Conservation (phyloP, 192 early-diverging fungal species). For the Entomortierella beljakovae region DNA sequence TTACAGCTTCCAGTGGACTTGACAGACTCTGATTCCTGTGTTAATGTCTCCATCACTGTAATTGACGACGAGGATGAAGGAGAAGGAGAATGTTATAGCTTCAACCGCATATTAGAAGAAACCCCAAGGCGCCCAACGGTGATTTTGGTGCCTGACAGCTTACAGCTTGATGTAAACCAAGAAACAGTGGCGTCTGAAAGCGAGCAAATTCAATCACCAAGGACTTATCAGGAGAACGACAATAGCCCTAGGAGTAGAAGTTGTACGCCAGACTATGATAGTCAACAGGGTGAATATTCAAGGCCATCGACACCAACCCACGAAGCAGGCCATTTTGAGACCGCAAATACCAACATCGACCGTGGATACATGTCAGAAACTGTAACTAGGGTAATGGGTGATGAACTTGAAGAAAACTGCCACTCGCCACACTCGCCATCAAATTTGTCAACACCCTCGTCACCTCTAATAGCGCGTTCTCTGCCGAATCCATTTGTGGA, state of each 20-base stretch:
- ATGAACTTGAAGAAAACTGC: neutral
- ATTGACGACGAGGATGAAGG: no score
- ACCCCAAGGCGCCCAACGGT: neutral
- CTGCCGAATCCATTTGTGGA: slow-evolving; percentile 2
- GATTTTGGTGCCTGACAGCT: neutral
- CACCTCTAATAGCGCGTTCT: neutral
- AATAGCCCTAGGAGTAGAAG: neutral
- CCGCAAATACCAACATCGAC: neutral
- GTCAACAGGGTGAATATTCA: neutral
- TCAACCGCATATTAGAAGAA: no score
- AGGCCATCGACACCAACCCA: neutral
- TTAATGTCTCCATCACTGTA: no score
- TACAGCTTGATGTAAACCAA: neutral
- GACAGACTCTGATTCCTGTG: no score
- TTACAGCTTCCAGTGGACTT: no score
- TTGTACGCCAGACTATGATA: neutral
- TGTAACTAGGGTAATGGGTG: neutral
- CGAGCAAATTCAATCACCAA: neutral
- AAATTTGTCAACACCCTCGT: neutral
- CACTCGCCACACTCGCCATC: neutral
- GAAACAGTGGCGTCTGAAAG: no score
- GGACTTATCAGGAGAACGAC: neutral
- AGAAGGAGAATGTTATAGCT: no score
- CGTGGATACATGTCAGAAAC: slow-evolving; percentile 15
- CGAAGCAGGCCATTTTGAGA: neutral